Base-by-base conservation (phyloP, 164 flowering plant genomes). In the Echeveria elegans region DNA sequence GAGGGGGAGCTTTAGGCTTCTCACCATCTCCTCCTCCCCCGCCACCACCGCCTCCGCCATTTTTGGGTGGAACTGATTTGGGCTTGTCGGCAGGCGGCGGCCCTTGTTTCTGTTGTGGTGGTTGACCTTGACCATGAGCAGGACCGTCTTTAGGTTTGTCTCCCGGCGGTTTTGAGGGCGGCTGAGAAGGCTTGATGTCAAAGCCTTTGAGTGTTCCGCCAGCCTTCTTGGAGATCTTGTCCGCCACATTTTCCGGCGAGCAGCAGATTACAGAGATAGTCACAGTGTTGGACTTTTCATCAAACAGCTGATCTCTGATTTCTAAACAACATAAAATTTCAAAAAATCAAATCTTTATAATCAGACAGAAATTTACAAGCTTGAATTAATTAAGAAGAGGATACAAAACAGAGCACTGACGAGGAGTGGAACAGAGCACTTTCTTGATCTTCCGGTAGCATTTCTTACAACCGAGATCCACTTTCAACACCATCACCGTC, bases 251-350 rank as follows among this genome's bases (percentile, higher is more conserved):
- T 40, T 83, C 77, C 0, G 96, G 92, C 59, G 69, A 70, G 72
- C 88, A 83, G 68, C 86, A 81, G 0, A 78, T 66, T 19, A 85
- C 89, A 0, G 23, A 76, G 76, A 87, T 85, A 0, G 58, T 79
- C 68, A 86, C 89, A 0, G 68, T 79, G 75, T 83, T 80, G 1
- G 69, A 19, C 76, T 87, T 83, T 72, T 79, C 81, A 50, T 86
- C 84, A 65, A 61, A 84, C 0, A 65, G 2, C 74, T 85, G 89
- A 79, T 83, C 81, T 63, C 78, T 23, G 26, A 52, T 23, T 82
- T 85, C 91, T 87, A 45, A 72, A 73, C 74, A 71, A 58, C 75
- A 59, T 47, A 72, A 69, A 68, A 66, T 28, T 31, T 40, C 15
- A 4, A 70, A 71, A 70, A 66, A 36, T 31, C 28, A 10, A 47